Base-by-base conservation (phyloP, 1,139 yeast genomes). In the Candida sojae region DNA sequence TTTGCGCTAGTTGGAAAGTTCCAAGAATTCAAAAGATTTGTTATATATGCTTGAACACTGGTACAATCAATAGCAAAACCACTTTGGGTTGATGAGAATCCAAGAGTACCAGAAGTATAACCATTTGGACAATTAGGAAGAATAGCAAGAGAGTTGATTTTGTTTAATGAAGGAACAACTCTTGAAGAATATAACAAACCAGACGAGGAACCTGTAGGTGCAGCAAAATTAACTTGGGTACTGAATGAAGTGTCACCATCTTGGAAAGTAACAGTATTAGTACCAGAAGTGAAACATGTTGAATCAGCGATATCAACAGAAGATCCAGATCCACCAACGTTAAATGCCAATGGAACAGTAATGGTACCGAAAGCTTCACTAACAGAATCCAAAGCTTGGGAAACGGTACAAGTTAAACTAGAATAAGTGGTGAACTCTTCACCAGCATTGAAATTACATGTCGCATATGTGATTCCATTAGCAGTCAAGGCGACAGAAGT, bases 381-480 rank as follows among this genome's bases (percentile, higher is more conserved):
- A 2, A 17, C 17, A 2, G 50, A 7, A n/a, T 33, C 36, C 5
- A 57, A 50, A 13, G 42, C 40, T 1, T 57, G 3, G 0, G 34
- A 42, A 11, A 57, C 67, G 1, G 58, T 58, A 65, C 75, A 70
- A 4, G 47, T 48, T 12, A 70, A 43, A 30, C 56, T 46, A 1
- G 71, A 64, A 48, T 49, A 61, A 9, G 63, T 48, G 11, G 61
- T 59, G 13, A 59, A 36, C 7, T 56, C 29, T 34, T 61, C 67
- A 31, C 71, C 73, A n/a, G 55, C 42, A 33, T 36, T 47, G 8
- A 61, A 49, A 1, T 43, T 36, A 62, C 74, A 69, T 3, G 61
- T 61, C 4, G 74, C 74, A 45, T 57, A 66, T 1, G 50, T 38
- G 2, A 38, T 62, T 47, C 65, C 72, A 11, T 68, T 67, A 3